Conservation (phyloP, 2,329 filamentous ascomycete genomes). For the Aspergillus flavus region DNA sequence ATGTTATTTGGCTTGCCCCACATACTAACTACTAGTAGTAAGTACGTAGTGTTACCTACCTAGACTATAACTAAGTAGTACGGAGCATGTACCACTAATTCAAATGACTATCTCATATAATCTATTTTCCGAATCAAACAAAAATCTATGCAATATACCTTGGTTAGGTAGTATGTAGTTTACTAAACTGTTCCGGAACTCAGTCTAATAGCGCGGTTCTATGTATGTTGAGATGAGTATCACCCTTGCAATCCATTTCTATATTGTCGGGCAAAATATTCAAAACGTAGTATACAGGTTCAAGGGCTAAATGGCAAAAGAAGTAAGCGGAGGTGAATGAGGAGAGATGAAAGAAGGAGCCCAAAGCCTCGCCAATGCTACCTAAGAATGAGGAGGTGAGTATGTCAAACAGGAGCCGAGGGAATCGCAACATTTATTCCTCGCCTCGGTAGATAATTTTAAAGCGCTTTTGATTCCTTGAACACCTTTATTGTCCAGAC, state of each 20-base stretch:
- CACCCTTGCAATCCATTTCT: neutral
- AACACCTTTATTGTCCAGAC: conserved; percentile 15
- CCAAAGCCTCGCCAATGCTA: neutral
- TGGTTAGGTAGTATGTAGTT: too few relatives aligned
- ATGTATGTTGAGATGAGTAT: neutral
- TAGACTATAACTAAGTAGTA: too few relatives aligned
- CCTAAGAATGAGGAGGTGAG: neutral
- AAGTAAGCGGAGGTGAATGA: neutral
- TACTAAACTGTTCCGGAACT: neutral
- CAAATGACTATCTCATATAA: neutral
- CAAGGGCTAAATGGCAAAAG: neutral
- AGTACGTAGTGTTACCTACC: too few relatives aligned
- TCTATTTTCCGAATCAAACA: neutral
- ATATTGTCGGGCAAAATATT: neutral
- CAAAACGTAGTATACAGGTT: neutral
- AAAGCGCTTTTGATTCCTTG: neutral
- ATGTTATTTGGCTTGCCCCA: neutral
- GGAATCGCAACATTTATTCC: neutral
- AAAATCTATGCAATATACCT: neutral
- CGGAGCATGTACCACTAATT: too few relatives aligned
- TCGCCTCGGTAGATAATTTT: neutral
- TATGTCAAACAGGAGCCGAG: neutral
- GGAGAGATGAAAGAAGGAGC: neutral
- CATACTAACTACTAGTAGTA: neutral
- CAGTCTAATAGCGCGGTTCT: neutral